Evolutionary conservation across 257 asterid genomes (phyloP), one percentile per base, ranked within the genome.

Genomic region (Capsicum pubescens): DNA sequence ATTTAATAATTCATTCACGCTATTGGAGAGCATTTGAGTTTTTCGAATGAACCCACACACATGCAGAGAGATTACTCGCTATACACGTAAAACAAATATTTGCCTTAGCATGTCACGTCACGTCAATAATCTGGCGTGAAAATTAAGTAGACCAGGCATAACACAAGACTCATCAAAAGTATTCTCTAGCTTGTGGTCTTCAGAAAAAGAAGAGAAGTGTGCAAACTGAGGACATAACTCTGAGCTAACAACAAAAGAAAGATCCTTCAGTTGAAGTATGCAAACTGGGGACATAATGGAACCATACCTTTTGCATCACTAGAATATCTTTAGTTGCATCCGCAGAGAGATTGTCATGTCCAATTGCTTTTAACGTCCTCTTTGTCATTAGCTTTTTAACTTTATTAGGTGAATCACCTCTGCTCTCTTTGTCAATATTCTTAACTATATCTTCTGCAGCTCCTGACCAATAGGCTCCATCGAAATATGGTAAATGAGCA

Each of bases 401-500:
- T 81, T 70, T 88, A 70, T 64, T 84, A 64, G 79, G 85, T 77
- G 90, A 69, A 84, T 87, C 86, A 64, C 86, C 87, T 84, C 83
- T 89, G 66, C 64, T 84, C 80, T 87, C 91, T 54, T 87, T 85
- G 50, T 86, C 90, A 35, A 90, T 85, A 72, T 78, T 81, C 83
- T 77, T 86, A 76, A 86, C 63, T 74, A 85, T 85, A 55, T 89
- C 91, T 80, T 89, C 95, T 82, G 93, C 91, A 58, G 91, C 92
- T 82, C 88, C 84, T 35, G 94, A 89, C 97, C 97, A 94, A 85
- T 84, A 94, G 81, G 81, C 93, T 84, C 97, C 97, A 61, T 91
- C 95, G 74, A 94, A 92, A 82, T 92, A 91, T 81, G 98, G 98
- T 80, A 94, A 89, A 21, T 91, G 92, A 72, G 97, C 92, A 44